Evolutionary conservation across 2,329 filamentous ascomycete genomes (phyloP), one percentile per base, ranked within the genome.

Genomic region (Aspergillus tanneri): DNA sequence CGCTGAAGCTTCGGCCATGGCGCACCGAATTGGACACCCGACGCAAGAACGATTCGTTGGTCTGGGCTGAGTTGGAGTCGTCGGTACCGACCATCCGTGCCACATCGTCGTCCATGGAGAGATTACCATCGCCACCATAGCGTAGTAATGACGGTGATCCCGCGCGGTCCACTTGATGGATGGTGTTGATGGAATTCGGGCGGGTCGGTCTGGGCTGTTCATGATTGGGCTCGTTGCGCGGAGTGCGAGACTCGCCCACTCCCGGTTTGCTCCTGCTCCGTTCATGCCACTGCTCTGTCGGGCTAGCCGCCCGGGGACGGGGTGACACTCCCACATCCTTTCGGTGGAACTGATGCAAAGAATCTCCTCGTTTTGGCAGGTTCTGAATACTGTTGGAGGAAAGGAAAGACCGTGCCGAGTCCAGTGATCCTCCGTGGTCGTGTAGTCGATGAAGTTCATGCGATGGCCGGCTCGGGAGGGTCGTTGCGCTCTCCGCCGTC

Each of bases 31-130:
- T 96, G 6, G 93, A 97, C 32, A 96, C 88, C 43, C 90, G 84
- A 48, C 89, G 87, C 53, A 97, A 76, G 52, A 96, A 87, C 1
- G 88, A 92, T 21, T 88, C 85, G 24, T 84, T 86, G 35, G 80
- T 77, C 59, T 70, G 55, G 19, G 67, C 64, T 37, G 43, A 43
- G 8, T 55, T 46, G 65, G 43, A 16, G 40, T 90, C 88, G 51
- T 92, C 89, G 16, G 83, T 85, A 32, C 84, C 87, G 50, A 96
- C 77, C 49, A 96, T 92, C 48, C 91, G 86, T 45, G 88, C 87
- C 83, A 96, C 90, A 65, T 97, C 93, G 68, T 96, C 91, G 56
- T 97, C 92, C 85, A 96, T 84, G 50, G 87, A 93, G 63, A 96
- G 93, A 56, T 95, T 90, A 46, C 85, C 89, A 43, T 88, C 89